Percentiles rank a stretch among this genome's conserved stretches.
Conservation (phyloP, 768 basidiomycete species). For the Podaxis sp. region DNA sequence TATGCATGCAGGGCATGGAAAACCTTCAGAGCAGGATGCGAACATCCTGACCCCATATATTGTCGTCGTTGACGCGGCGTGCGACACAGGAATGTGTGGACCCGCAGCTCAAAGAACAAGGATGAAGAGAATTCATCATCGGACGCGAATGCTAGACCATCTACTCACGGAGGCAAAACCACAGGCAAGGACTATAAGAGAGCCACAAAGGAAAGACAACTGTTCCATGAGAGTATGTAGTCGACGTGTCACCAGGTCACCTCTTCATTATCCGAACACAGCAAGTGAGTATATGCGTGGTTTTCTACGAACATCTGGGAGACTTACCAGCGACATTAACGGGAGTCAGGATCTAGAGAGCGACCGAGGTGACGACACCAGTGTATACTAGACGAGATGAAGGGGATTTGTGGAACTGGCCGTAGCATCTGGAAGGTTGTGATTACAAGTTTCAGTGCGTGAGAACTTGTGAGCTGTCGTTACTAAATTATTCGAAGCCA, state of each 20-base stretch:
- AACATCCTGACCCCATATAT: conserved; percentile 40
- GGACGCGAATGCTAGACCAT: background rate
- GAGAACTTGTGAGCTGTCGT: conserved; percentile 2
- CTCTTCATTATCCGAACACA: background rate
- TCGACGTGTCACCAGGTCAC: conserved; percentile 11
- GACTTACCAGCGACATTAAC: conserved; percentile 3
- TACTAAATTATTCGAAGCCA: background rate
- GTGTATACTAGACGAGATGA: background rate
- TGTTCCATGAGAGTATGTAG: conserved; percentile 4
- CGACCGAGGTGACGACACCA: background rate
- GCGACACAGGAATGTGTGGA: conserved; percentile 28
- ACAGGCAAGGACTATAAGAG: conserved; percentile 26
- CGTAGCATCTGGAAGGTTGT: background rate
- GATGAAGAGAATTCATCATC: conserved; percentile 75
- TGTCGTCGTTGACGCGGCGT: conserved; percentile 69
- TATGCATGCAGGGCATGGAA: conserved; percentile 6
- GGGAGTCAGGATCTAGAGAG: background rate
- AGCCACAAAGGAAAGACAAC: conserved; percentile 31
- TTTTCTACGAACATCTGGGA: background rate
- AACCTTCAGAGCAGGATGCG: conserved; percentile 35
- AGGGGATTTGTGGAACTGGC: background rate
- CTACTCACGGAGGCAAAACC: conserved; percentile 34
- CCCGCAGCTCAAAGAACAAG: conserved; percentile 90
- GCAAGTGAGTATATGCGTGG: background rate
- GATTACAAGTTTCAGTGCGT: background rate